Base-by-base conservation (phyloP, 2,329 filamentous ascomycete genomes). In the Verticillium isaacii region DNA sequence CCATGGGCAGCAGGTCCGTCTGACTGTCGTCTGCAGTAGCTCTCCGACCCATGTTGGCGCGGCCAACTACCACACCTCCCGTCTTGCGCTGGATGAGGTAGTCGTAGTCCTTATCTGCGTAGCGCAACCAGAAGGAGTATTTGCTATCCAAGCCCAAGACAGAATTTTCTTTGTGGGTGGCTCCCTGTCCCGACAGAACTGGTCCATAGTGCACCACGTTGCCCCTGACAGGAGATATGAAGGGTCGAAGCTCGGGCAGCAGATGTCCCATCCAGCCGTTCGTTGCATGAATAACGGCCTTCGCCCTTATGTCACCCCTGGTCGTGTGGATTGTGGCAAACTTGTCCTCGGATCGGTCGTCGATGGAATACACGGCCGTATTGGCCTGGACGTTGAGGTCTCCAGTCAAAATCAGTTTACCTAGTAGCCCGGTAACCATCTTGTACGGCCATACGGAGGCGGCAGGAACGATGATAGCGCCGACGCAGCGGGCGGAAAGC, bases 261-360 rank as follows among this genome's bases (percentile, higher is more conserved):
- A 70, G 60, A n/a, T 64, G 60, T 9, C 68, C 64, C 15, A 69
- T 58, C 63, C 67, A 71, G n/a, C 60, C 69, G 37, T 72, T 72
- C 9, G 68, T 69, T 5, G 68, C 68, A 29, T 70, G 68, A 0
- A 72, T 61, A 14, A 72, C 62, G 5, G 66, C 58, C 3, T 52
- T 62, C 7, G 67, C 65, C 19, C 57, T 57, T 15, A 71, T 66
- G 9, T 45, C 58, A 3, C 70, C 70, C 3, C 67, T 64, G 25
- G 62, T 58, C 3, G 70, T 69, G 19, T 63, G 25, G 6, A 69
- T 61, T 7, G 57, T 57, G 54, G 64, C 62, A 25, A 61, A 65
- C 3, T 62, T 61, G 5, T 57, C 50, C 1, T 32, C 32, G 9
- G 58, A 56, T 1, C 23, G 23, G 14, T 67, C 62, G 9, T 45